Evolutionary conservation across 2,329 filamentous ascomycete genomes (phyloP).

Genomic region (Calonectria ilicicola): DNA sequence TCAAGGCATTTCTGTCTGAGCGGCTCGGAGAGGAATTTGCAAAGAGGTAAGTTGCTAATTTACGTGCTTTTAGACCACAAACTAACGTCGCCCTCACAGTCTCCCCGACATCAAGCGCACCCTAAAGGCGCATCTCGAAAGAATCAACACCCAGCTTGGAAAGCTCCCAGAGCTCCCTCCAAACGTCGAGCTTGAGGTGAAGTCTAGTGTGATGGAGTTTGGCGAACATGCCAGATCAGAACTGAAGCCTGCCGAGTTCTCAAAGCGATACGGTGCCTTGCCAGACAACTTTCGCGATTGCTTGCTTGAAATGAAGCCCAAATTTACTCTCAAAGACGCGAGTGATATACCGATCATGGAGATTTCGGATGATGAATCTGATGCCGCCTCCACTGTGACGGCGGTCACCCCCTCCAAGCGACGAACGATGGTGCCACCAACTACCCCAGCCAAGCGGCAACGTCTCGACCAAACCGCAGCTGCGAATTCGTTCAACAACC

Average conservation of each 20-base stretch:
- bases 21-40: constrained; percentile 66
- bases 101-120: constrained; percentile 68
- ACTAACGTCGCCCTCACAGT: constrained; percentile 44
- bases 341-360: constrained; percentile 51
- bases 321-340: constrained; percentile 56
- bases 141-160: constrained; percentile 66
- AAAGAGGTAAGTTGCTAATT: constrained; percentile 55
- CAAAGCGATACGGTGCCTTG: constrained; percentile 57
- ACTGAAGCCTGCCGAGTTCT: constrained; percentile 57
- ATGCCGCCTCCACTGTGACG: constrained; percentile 42
- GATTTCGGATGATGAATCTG: constrained; percentile 55
- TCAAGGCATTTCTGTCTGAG: constrained; percentile 64
- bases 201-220: constrained; percentile 69
- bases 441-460: constrained; percentile 51
- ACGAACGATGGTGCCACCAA: constrained; percentile 38
- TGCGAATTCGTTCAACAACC: constrained; percentile 13
- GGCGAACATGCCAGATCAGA: constrained; percentile 64
- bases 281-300: constrained; percentile 64
- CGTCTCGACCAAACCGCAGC: constrained; percentile 35
- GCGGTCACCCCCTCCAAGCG: constrained; percentile 46
- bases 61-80: background rate
- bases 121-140: constrained; percentile 59
- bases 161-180: constrained; percentile 74
- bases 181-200: constrained; percentile 76
- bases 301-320: constrained; percentile 60